phyloP scores from a whole-genome alignment of 805 yeast species.

The Candida morakotiae region DNA sequence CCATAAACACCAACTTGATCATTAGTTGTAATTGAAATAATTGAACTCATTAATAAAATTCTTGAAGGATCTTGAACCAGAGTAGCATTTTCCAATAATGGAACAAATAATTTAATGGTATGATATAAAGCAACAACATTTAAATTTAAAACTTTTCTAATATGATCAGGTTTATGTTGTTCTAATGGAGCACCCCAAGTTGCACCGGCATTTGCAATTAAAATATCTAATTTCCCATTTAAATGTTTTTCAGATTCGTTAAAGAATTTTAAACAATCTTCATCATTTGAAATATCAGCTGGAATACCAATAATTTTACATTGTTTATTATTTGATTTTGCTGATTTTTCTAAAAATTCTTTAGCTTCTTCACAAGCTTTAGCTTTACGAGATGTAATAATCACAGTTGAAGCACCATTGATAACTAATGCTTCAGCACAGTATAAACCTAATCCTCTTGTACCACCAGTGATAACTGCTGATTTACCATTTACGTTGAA shows the following conservation, averaged over 20 bases:
- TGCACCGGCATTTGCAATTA: slow-evolving; percentile 78
- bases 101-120: slow-evolving; percentile 59
- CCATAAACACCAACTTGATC: slow-evolving; percentile 59
- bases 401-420: slow-evolving; percentile 60
- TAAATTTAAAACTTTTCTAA: slow-evolving; percentile 59
- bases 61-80: slow-evolving; percentile 56
- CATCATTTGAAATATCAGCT: slow-evolving; percentile 51
- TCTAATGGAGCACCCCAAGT: slow-evolving; percentile 69
- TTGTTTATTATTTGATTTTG: slow-evolving; percentile 28
- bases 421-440: slow-evolving; percentile 61
- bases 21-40: slow-evolving; percentile 47
- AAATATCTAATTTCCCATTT: slow-evolving; percentile 47
- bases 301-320: slow-evolving; percentile 43
- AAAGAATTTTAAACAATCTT: slow-evolving; percentile 44
- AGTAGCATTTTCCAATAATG: slow-evolving; percentile 52
- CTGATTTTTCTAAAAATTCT: slow-evolving; percentile 30
- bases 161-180: slow-evolving; percentile 55
- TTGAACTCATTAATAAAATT: slow-evolving; percentile 62
- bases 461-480: slow-evolving; percentile 70
- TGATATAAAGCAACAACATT: slow-evolving; percentile 68
- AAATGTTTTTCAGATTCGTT: slow-evolving; percentile 37
- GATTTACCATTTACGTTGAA: slow-evolving; percentile 54
- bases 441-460: slow-evolving; percentile 68
- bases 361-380: slow-evolving; percentile 60
- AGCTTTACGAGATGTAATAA: slow-evolving; percentile 61